Conservation (phyloP, 768 basidiomycete species). For the Xerocomus potaroensis region DNA sequence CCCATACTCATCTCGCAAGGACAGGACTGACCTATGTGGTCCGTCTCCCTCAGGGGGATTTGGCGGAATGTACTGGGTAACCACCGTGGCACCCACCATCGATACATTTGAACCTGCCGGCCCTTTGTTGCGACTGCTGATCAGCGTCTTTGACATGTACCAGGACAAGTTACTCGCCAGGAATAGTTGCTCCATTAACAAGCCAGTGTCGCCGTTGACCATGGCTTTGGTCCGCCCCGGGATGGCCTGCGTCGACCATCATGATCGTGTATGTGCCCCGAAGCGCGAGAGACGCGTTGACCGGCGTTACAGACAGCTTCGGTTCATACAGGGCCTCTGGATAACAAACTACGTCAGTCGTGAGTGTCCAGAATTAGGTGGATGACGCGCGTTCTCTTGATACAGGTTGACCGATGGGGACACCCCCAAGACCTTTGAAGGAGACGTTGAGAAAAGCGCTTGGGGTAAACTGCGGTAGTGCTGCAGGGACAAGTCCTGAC, state of each 20-base stretch:
- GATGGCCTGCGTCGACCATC: slow-evolving; percentile 72
- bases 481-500: slow-evolving; percentile 56
- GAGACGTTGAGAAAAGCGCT: slow-evolving; percentile 50
- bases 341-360: background rate
- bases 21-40: slow-evolving; percentile 63
- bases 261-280: slow-evolving; percentile 57
- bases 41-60: slow-evolving; percentile 66
- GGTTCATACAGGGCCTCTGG: slow-evolving; percentile 58
- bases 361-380: background rate
- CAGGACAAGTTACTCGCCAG: slow-evolving; percentile 31
- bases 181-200: slow-evolving; percentile 56
- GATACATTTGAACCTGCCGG: slow-evolving; percentile 35
- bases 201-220: slow-evolving; percentile 81
- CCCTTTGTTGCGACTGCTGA: background rate
- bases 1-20: background rate
- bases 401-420: slow-evolving; percentile 57
- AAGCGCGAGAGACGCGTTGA: slow-evolving; percentile 43
- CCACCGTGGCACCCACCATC: slow-evolving; percentile 40
- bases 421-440: slow-evolving; percentile 44
- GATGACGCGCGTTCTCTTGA: slow-evolving; percentile 49
- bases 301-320: slow-evolving; percentile 46
- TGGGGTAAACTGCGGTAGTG: slow-evolving; percentile 59
- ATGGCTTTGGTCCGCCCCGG: slow-evolving; percentile 52
- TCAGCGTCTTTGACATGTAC: background rate
- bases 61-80: slow-evolving; percentile 71